Evolutionary conservation across 116 monocot genomes (phyloP), one percentile per base, ranked within the genome.

Genomic region (Iris pallida): DNA sequence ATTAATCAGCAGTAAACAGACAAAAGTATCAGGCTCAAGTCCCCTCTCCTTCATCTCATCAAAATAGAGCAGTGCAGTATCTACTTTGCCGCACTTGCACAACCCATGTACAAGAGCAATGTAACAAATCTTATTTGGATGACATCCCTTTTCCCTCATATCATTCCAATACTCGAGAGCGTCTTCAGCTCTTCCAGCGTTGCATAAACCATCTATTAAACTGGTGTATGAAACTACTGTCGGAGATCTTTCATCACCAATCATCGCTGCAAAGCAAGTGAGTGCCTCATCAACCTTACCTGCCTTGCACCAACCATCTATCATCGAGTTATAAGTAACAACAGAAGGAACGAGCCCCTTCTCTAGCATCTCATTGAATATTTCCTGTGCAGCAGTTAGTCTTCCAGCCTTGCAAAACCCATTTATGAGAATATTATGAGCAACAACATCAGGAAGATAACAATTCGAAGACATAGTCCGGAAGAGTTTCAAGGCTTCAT

Each of bases 381-480:
- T 73, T 53, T 76, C 79, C 62, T 79, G 56, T 20, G 92, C 92
- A 47, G 76, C 79, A 16, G 20, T 46, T 58, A 82, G 57, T 69
- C 73, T 88, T 55, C 92, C 85, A 55, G 78, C 69, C 73, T 92
- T 92, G 56, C 85, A 75, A 45, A 92, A 92, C 57, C 88, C 92
- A 77, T 85, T 83, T 52, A 89, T 82, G 42, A 92, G 65, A 61
- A 92, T 88, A 75, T 92, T 92, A 75, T 88, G 78, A 10, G 85
- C 92, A 68, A 92, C 88, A n/a, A 92, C 92, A 76, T 88, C 92
- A 10, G 82, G 82, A 74, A 80, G 47, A 71, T 81, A 92, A 64
- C 61, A 68, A 16, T 44, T 65, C 18, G 58, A 73, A 68, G 80
- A 81, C 1, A 92, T 61, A 57, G 66, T 75, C 16, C 68, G 82